Evolutionary conservation across 23 red algal species (phyloP).

Genomic region (Gracilaria domingensis): DNA sequence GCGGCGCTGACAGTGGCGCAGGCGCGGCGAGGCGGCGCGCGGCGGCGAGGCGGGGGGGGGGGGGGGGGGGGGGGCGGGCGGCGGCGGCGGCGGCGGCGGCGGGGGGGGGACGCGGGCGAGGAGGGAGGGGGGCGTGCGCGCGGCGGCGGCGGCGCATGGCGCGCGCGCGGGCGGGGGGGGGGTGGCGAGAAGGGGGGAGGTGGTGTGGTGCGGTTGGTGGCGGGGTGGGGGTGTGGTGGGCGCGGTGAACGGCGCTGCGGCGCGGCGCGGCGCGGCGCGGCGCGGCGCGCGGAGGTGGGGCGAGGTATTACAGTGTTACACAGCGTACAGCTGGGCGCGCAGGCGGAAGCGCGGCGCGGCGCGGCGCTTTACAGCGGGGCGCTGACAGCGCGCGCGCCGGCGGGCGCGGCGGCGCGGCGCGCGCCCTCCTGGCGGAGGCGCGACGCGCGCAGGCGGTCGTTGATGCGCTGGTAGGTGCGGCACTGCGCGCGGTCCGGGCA

Average conservation of each 20-base stretch:
- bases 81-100: background rate
- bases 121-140: background rate
- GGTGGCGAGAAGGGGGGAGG: too few relatives aligned
- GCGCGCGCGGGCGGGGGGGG: background rate
- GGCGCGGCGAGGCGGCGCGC: conserved; percentile 6
- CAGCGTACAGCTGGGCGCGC: too few relatives aligned
- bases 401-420: background rate
- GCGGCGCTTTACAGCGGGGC: background rate
- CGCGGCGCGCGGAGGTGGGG: too few relatives aligned
- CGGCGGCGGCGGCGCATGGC: background rate
- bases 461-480: conserved; percentile 63
- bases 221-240: too few relatives aligned
- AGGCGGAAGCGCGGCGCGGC: background rate
- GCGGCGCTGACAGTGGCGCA: background rate
- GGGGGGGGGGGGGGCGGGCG: too few relatives aligned
- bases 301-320: too few relatives aligned
- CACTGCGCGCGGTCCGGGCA: conserved; percentile 75
- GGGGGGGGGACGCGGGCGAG: background rate
- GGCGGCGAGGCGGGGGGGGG: conserved; percentile 18
- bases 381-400: background rate
- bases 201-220: too few relatives aligned
- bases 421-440: conserved; percentile 29
- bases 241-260: too few relatives aligned
- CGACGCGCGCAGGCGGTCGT: conserved; percentile 47
- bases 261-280: too few relatives aligned